Conservation (phyloP, 2,329 filamentous ascomycete species). For the Chaetomium globosum region DNA sequence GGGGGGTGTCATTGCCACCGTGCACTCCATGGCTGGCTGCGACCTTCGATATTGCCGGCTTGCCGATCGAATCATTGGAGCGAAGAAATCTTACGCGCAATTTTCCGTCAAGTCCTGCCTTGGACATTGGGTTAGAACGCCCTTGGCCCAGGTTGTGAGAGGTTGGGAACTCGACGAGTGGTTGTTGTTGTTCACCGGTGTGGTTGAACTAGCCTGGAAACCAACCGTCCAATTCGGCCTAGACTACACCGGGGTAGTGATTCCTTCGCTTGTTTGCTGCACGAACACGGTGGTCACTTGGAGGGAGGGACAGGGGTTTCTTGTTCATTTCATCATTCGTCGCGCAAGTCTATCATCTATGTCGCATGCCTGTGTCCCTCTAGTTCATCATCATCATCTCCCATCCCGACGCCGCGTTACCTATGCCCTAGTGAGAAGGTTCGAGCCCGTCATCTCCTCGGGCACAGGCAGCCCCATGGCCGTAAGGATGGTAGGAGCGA, state of each 20-base stretch:
- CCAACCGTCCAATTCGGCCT: no score
- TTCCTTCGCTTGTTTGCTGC: not conserved
- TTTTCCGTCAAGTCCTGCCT: not conserved
- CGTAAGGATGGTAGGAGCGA: slow-evolving; percentile 89
- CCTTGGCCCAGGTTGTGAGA: not conserved
- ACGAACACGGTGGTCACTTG: not conserved
- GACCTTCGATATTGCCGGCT: not conserved
- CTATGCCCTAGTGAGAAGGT: slow-evolving; percentile 74
- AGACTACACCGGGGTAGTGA: not conserved
- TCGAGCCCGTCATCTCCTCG: slow-evolving; percentile 87
- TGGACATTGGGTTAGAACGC: not conserved
- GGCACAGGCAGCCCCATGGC: slow-evolving; percentile 91
- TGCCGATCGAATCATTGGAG: not conserved
- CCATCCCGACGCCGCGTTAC: not conserved
- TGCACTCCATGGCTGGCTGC: not conserved
- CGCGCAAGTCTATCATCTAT: slow-evolving; percentile 31
- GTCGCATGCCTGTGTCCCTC: slow-evolving; percentile 2
- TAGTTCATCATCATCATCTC: slow-evolving; percentile 17
- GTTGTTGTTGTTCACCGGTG: no score
- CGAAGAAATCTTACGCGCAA: not conserved
- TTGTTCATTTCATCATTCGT: slow-evolving; percentile 5
- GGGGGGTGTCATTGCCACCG: slow-evolving; percentile 7
- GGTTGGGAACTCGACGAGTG: not conserved
- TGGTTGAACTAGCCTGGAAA: not conserved
- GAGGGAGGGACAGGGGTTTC: not conserved